Evolutionary conservation across 2,329 filamentous ascomycete genomes (phyloP), one percentile per base, ranked within the genome.

Genomic region (Podosphaera xanthii): DNA sequence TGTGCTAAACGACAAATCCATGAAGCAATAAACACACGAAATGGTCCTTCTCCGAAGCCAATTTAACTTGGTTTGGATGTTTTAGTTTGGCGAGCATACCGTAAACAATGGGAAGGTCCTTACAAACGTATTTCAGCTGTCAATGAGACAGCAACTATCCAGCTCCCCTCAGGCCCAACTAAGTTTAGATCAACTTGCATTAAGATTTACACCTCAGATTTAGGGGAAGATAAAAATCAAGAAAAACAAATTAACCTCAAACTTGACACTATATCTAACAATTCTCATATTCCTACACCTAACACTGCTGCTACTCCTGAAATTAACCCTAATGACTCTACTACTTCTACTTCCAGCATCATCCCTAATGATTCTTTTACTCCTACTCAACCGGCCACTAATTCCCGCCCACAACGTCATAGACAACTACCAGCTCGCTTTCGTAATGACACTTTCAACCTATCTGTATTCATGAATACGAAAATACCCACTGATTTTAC

Each of bases 51-150:
- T 2, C 10, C 36, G 40, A n/a, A 12, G 0, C 31, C 57, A 12
- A 49, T 62, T 31, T 2, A n/a, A 34, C 35, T 60, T 7, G 59
- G 59, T 9, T 59, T 46, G 2, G 0, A 59, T 4, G 59, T 60
- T 22, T 46, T 61, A 2, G 58, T 58, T 12, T 61, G 55, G 56
- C 52, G 60, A 46, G 48, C 58, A 35, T 33, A 40, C 3, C 34
- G 36, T 14, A 40, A 55, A 3, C 8, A 55, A 55, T 58, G 42
- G 57, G 46, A 49, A 49, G 57, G 57, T n/a, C 44, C 44, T 36
- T 58, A 48, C 12, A 50, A 52, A 8, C 44, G 52, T 10, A 38
- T 58, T 38, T 42, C 57, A 35, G n/a, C 35, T 4, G n/a, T 35
- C 3, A 30, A 50, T n/a, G 57, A 58, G 22, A 22, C 3, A 10